These are phyloP conservation scores for Friedmanniomyces endolithicus DNA, from an alignment of 495 filamentous ascomycete genomes.

Conservation along the genomic window DNA sequence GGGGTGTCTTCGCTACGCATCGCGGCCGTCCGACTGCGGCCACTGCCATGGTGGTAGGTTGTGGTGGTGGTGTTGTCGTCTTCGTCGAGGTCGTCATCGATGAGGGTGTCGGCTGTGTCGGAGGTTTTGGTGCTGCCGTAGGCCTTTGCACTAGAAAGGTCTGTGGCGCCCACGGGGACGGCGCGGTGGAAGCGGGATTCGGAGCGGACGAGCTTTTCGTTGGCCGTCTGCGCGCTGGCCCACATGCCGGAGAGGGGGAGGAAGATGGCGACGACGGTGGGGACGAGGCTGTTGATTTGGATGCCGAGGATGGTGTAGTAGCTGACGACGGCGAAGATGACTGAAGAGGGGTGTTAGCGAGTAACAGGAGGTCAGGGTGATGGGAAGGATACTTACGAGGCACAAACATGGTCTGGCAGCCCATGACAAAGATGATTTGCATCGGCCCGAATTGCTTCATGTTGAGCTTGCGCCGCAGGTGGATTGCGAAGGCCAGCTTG, in stretches of 20 bases:
- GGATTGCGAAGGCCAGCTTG: constrained; percentile 54
- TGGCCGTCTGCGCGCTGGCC: constrained; percentile 39
- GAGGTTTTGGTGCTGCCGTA: constrained; percentile 6
- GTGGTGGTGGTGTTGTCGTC: background rate
- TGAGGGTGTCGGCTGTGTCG: constrained; percentile 10
- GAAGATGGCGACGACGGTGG: constrained; percentile 57
- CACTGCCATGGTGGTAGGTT: background rate
- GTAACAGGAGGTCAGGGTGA: background rate
- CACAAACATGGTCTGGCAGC: constrained; percentile 64
- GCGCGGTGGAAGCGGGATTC: constrained; percentile 7
- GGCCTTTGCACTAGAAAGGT: constrained; percentile 1
- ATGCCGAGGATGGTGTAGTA: constrained; percentile 31
- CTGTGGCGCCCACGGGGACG: constrained; percentile 1
- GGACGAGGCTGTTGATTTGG: constrained; percentile 43
- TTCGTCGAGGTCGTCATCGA: constrained; percentile 2
- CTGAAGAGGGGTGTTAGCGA: constrained; percentile 29
- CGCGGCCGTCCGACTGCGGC: background rate
- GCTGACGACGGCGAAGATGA: constrained; percentile 57
- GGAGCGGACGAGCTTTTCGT: constrained; percentile 4
- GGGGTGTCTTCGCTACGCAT: background rate
- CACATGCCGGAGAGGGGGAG: constrained; percentile 72
- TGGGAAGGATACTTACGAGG: constrained; percentile 45
- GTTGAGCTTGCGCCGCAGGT: constrained; percentile 43
- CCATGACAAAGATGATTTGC: constrained; percentile 62
- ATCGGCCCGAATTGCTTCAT: constrained; percentile 51